Percentiles rank a stretch among this genome's conserved stretches.
Conservation (phyloP, 345 rosid genomes). For the Carallia pectinifolia region DNA sequence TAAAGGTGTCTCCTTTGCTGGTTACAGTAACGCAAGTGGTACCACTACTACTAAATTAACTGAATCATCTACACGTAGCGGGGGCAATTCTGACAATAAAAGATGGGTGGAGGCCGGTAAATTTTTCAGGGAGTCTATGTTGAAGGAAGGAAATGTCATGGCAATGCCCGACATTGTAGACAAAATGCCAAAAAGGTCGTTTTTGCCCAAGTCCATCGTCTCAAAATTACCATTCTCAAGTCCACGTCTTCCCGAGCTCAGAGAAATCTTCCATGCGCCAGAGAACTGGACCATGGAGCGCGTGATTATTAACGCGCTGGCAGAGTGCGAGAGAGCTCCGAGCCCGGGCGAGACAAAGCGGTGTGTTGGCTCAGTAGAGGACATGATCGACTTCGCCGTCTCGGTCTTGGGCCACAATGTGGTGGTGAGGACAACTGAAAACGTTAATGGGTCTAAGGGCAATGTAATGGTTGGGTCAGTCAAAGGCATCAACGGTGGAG, state of each 20-base stretch:
- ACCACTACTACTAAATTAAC: not conserved
- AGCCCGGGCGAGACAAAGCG: constrained; percentile 30
- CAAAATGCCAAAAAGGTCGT: constrained; percentile 31
- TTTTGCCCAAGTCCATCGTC: constrained; percentile 21
- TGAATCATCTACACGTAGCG: not conserved
- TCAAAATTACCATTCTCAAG: constrained; percentile 30
- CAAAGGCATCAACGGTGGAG: constrained; percentile 27
- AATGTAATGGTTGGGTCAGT: constrained; percentile 21
- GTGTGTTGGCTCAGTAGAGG: constrained; percentile 29
- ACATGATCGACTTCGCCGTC: constrained; percentile 29
- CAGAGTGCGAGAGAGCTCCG: constrained; percentile 29
- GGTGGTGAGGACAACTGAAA: constrained; percentile 25
- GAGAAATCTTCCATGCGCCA: constrained; percentile 18
- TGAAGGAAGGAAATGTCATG: constrained; percentile 28
- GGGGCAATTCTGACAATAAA: constrained; percentile 16
- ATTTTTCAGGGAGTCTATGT: constrained; percentile 33
- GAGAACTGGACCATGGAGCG: constrained; percentile 18
- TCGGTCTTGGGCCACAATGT: constrained; percentile 19
- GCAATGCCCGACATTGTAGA: constrained; percentile 31
- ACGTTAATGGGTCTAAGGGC: constrained; percentile 22
- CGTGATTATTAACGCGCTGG: constrained; percentile 23
- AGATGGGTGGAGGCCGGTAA: constrained; percentile 34
- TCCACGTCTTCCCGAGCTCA: not conserved
- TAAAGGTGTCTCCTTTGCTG: constrained; percentile 22
- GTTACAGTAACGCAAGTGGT: constrained; percentile 13